A percentile compares a stretch with the other conserved stretches of the same genome.
phyloP scores from a whole-genome alignment of 2,329 filamentous ascomycete species.

The Trichothecium sympodiale region DNA sequence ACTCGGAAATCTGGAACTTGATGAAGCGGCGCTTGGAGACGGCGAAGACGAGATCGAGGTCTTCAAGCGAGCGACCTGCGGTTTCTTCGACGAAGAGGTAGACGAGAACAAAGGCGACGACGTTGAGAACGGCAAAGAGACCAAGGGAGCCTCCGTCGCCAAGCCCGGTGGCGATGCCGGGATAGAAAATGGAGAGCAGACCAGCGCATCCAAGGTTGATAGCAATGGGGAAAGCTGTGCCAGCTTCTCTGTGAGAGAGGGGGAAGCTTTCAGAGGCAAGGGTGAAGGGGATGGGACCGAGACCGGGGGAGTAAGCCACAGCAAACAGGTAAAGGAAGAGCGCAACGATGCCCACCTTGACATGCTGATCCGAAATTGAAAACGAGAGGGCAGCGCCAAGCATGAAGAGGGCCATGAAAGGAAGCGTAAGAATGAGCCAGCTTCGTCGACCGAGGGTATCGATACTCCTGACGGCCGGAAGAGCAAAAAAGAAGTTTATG shows the following conservation, averaged over 20 bases:
- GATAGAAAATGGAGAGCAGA: conserved; percentile 31
- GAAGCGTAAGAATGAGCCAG: conserved; percentile 30
- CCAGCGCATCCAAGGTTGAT: conserved; percentile 36
- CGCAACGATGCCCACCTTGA: conserved; percentile 18
- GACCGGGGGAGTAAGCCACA: conserved; percentile 27
- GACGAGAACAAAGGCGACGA: conserved; percentile 27
- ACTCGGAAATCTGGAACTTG: conserved; percentile 19
- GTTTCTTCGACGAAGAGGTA: conserved; percentile 1
- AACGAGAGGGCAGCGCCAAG: conserved; percentile 24
- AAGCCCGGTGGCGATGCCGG: conserved; percentile 10
- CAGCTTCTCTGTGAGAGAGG: conserved; percentile 35
- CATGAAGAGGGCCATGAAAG: conserved; percentile 31
- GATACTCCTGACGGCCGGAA: conserved; percentile 23
- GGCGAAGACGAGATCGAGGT: conserved; percentile 26
- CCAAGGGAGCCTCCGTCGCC: conserved; percentile 25
- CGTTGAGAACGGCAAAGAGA: conserved; percentile 34
- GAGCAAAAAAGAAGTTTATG: conserved; percentile 29
- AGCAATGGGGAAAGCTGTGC: conserved; percentile 34
- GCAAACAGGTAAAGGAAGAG: conserved; percentile 29
- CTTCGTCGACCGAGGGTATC: conserved; percentile 27
- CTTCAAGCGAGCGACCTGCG: conserved; percentile 1
- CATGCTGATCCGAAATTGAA: conserved; percentile 9
- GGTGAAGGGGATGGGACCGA: conserved; percentile 37
- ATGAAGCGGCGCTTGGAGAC: conserved; percentile 26
- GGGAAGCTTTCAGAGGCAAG: conserved; percentile 40